Base-by-base conservation (phyloP, 1,139 yeast genomes). In the Zhuliangozyma parablackwelliae region DNA sequence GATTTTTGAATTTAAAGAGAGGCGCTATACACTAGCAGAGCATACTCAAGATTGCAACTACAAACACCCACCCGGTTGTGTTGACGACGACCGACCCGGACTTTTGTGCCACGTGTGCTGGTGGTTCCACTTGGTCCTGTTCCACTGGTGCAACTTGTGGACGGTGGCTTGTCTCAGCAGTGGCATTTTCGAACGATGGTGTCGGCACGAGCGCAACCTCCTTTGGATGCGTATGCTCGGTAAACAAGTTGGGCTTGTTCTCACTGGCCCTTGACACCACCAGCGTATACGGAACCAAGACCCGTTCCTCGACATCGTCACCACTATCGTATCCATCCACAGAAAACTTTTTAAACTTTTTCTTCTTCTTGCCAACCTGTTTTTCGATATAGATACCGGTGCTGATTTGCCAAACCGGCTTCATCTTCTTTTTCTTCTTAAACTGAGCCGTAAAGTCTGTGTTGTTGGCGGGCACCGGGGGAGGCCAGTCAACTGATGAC, bases 331-430 rank as follows among this genome's bases (percentile, higher is more conserved):
- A 6, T 23, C 26, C 10, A 29, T 6, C 12, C 25, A 25, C 28
- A 30, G 28, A 16, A 28, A 21, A 33, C 20, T 42, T 39, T n/a
- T 42, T 42, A 26, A 42, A 26, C 12, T 40, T 35, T 24, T 42
- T 38, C 21, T 41, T 41, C 29, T 43, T 43, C 7, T 21, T 7
- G 23, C 23, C 23, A 13, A 43, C 37, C 23, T 43, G 40, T 33
- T 43, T 42, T 26, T 43, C 47, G 10, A 43, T 33, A 23, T 40
- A 43, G 16, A 43, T 31, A 23, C 47, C 47, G 23, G 42, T 38
- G 33, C 34, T 36, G 26, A 34, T 25, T 28, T 43, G 40, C 45
- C 44, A 40, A 28, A 36, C 40, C 28, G 47, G 45, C 25, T 38
- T 39, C 29, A 40, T 35, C 28, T 41, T 41, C 8, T 35, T 34